Evolutionary conservation across 1,284 basidiomycete species (phyloP), one percentile per base, ranked within the genome.

Genomic region (Cryptococcus sp.): DNA sequence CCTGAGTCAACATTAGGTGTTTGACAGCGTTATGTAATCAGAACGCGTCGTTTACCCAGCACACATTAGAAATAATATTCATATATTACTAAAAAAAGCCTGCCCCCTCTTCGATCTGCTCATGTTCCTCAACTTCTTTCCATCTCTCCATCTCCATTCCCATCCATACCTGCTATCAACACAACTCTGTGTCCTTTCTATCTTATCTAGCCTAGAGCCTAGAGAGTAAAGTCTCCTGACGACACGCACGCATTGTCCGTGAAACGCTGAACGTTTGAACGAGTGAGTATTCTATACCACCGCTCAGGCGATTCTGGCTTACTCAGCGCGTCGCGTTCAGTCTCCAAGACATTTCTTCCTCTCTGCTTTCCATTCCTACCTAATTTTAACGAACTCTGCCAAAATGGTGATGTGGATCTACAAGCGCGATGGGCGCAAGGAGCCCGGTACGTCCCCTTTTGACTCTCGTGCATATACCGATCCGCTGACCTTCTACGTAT

Each of bases 341-440:
- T 52, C 45, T 23, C 40, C 39, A 40, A 34, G 23, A 22, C 41
- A 34, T 22, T 11, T n/a, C 48, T 19, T 38, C 37, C 40, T 45
- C 7, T 22, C 26, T 20, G n/a, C 20, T 25, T 26, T 40, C 46
- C 46, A 43, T 46, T 50, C 45, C 20, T 20, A 54, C 25, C 57
- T 45, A 38, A 22, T 23, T 38, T 3, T 11, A 16, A 26, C 4
- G 54, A 46, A 52, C 58, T 38, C 52, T 8, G 43, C 59, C 64
- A 68, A 63, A 23, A 74, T 72, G 67, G 70, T 73, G 19, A 75
- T 75, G 72, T 71, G 65, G 65, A 67, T 78, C 46, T 78, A 69
- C 70, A 78, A 78, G 67, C 74, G 77, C 54, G 74, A 76, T 59
- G 77, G 77, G 45, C 73, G 76, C 53, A 75, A 73, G 56, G 76